A percentile compares a stretch with the other conserved stretches of the same genome.
These are phyloP conservation scores for Sarocladium strictum DNA, from an alignment of 2,329 filamentous ascomycete genomes.

Conservation along the genomic window DNA sequence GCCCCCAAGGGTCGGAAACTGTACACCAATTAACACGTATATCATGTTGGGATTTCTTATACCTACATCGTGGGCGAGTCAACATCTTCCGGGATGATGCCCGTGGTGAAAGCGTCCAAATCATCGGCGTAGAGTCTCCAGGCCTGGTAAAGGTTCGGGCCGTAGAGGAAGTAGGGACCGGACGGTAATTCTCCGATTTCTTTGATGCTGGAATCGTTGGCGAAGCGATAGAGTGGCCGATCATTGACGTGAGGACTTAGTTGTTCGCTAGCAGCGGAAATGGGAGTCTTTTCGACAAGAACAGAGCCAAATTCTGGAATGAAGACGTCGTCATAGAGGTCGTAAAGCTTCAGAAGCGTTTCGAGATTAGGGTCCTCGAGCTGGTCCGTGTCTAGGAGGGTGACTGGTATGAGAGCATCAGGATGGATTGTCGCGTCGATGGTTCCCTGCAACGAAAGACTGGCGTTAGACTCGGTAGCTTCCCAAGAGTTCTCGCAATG, in stretches of 20 bases:
- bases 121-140: slow-evolving; percentile 35
- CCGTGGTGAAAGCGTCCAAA: slow-evolving; percentile 28
- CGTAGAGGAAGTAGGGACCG: slow-evolving; percentile 35
- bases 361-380: slow-evolving; percentile 30
- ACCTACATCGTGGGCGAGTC: slow-evolving; percentile 20
- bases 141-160: slow-evolving; percentile 34
- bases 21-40: neutral
- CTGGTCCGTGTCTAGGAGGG: slow-evolving; percentile 31
- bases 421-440: slow-evolving; percentile 36
- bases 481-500: neutral
- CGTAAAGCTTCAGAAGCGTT: slow-evolving; percentile 24
- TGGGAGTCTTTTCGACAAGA: slow-evolving; percentile 30
- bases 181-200: slow-evolving; percentile 26
- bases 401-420: slow-evolving; percentile 33
- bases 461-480: neutral
- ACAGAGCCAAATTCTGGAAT: slow-evolving; percentile 30
- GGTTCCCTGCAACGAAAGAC: slow-evolving; percentile 25
- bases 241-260: too few species aligned
- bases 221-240: neutral
- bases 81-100: slow-evolving; percentile 30
- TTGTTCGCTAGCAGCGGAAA: slow-evolving; percentile 12
- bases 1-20: slow-evolving; percentile 26
- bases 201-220: slow-evolving; percentile 18
- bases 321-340: slow-evolving; percentile 32
- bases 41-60: too few species aligned